Conservation (phyloP, 352 stramenopile species). For the Phytophthora aleatoria region DNA sequence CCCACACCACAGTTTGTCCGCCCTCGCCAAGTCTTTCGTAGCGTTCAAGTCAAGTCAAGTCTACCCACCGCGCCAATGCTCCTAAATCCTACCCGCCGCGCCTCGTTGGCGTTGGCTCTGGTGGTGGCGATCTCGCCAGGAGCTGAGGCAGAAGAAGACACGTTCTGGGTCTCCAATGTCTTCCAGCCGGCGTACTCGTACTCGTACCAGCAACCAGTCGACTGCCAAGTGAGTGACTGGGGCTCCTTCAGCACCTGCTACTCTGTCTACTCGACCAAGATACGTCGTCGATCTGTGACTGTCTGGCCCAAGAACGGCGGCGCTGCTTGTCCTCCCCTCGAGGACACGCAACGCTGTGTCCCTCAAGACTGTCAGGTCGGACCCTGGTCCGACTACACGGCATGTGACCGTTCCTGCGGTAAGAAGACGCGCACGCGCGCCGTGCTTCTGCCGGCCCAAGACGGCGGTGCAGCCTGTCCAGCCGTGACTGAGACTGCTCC, state of each 20-base stretch:
- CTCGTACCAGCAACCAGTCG: neutral
- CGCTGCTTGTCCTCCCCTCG: constrained; percentile 42
- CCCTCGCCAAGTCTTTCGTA: constrained; percentile 9
- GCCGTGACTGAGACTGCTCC: constrained; percentile 31
- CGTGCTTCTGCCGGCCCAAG: constrained; percentile 30
- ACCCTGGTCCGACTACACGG: constrained; percentile 35
- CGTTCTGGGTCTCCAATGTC: constrained; percentile 10
- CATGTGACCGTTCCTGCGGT: constrained; percentile 33
- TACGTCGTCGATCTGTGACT: constrained; percentile 41
- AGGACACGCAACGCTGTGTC: constrained; percentile 47
- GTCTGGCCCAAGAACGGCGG: constrained; percentile 37
- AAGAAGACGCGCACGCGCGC: constrained; percentile 44
- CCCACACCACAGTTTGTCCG: constrained; percentile 9
- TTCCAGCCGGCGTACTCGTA: constrained; percentile 3
- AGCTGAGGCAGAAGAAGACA: constrained; percentile 18
- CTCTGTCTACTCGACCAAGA: constrained; percentile 40
- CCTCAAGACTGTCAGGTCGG: constrained; percentile 49
- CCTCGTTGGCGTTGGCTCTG: constrained; percentile 13
- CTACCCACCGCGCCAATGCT: constrained; percentile 9
- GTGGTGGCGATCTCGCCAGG: neutral
- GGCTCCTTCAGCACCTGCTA: constrained; percentile 40
- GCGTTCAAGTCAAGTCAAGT: constrained; percentile 2
- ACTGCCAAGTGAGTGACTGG: constrained; percentile 39
- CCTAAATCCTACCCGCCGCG: constrained; percentile 7
- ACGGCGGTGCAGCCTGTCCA: constrained; percentile 35